Evolutionary conservation across 331 rosid genomes (phyloP), one percentile per base, ranked within the genome.

Genomic region (Prunus yedoensis): DNA sequence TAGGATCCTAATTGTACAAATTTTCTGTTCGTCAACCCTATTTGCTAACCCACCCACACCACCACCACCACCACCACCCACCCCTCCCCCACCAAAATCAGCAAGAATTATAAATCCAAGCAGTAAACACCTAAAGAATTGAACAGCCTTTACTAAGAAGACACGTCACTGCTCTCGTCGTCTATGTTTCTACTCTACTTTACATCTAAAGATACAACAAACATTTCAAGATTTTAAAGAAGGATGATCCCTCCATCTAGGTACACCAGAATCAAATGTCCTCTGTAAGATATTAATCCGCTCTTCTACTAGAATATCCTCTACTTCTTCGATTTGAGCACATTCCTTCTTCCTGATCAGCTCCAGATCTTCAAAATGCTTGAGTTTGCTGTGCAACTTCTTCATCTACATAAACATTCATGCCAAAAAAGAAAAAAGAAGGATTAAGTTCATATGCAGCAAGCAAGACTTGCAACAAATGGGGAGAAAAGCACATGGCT

Each of bases 231-330:
- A 76, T 92, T 85, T 95, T 25, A 80, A 71, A 45, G 73, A 75
- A 52, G 97, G 82, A 81, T 90, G 88, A 68, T 85, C 92, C 85
- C 81, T 95, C 97, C 97, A 92, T 85, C 91, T 90, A 66, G 90
- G 80, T 70, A 85, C 58, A 70, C 98, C 90, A 63, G 90, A 88
- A 70, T 73, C 72, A 49, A 95, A 71, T 28, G 90, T 81, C 75
- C 50, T 76, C 54, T 77, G 84, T 56, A 92, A 68, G 47, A 92
- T 87, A 62, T 83, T 83, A 71, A 95, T 85, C 78, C 91, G 87
- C 75, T 92, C 97, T 10, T 66, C 82, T 57, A 90, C 56, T 32
- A 92, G 77, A 75, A 85, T 81, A 53, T 89, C 86, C 81, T 92
- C 85, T 18, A 79, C 71, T 66, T 75, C 92, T 66, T 89, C 96